Evolutionary conservation across 768 basidiomycete species (phyloP), one percentile per base, ranked within the genome.

Genomic region (Auriculariales sp.): DNA sequence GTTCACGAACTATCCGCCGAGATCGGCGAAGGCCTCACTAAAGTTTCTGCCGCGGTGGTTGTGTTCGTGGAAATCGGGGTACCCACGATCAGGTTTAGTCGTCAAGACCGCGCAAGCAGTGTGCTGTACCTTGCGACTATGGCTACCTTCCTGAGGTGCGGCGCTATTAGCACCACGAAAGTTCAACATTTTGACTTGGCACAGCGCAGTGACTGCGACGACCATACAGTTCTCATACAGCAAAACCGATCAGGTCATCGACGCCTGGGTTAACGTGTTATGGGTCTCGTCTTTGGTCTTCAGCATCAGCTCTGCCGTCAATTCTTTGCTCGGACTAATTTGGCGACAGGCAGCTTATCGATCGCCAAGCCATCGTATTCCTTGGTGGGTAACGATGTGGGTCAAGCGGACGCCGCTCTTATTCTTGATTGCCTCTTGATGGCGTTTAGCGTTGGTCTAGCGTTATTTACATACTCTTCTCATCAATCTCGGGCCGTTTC

Each of bases 341-440:
- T 86, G 83, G 83, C 83, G 81, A 59, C 81, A 83, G 58, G 81
- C 83, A 0, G 83, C 84, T 80, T 86, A 86, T 59, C 82, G 82
- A 48, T 83, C 81, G 31, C 83, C 82, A 19, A 77, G 79, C 7
- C 76, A 84, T 61, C 77, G 79, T 48, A 80, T 83, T 35, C 82
- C 83, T 1, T 83, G 82, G 82, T 84, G 83, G 81, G 81, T 84
- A 36, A 64, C 83, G 50, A 87, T 88, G 25, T 89, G 83, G 85
- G 87, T 88, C 66, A 88, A 87, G 60, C 71, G 84, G 30, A 84
- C 83, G 4, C 85, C 85, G 12, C 70, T 89, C 29, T 81, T 87
- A 53, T 86, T 88, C 66, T 74, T 88, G 44, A 84, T 88, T 52
- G 70, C 87, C 61, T 85, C 86, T 83, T 88, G 36, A 82, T 83